Evolutionary conservation across 805 yeast genomes (phyloP), one percentile per base, ranked within the genome.

Genomic region (Yarrowia deformans): DNA sequence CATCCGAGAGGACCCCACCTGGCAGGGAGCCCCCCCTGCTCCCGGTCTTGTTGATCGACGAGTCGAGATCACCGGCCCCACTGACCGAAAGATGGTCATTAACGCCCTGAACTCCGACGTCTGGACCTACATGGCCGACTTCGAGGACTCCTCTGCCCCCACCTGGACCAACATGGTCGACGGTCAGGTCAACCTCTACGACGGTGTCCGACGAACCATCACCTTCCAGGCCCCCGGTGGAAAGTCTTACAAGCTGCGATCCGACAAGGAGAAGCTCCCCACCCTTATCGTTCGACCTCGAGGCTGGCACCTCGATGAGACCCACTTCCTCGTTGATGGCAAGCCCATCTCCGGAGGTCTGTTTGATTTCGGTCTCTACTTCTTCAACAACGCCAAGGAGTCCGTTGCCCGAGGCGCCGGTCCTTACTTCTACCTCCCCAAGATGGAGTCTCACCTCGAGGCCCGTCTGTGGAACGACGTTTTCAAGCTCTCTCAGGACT

Each of bases 381-480:
- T 88, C 77, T 88, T 79, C 85, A 87, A 88, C 81, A 88, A 87
- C 74, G 91, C 90, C 68, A 79, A 80, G 72, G 90, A 87, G 79
- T 72, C 85, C 50, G 72, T 86, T 72, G 79, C 78, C 66, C 84
- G 82, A 71, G 90, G 91, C 68, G 82, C 82, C 70, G 91, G 91
- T 40, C 91, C 91, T 34, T 88, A 88, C 82, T 88, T 88, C 77
- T 88, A 88, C 80, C 81, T 88, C 72, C 91, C 92, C 71, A 88
- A 88, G 81, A 86, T 88, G 90, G 90, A 88, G 80, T 89, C 89
- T 74, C 90, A 88, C 77, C 82, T 87, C 73, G 92, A 88, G 80
- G 91, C 91, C 68, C 86, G 88, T 71, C 84, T 88, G 73, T 88
- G 92, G 92, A 88, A 88, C 79, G 90, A 87, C 77, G 83, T 87